These are phyloP conservation scores for Sarcocystis neurona DNA, from an alignment of 169 alveolate species.

Conservation along the genomic window DNA sequence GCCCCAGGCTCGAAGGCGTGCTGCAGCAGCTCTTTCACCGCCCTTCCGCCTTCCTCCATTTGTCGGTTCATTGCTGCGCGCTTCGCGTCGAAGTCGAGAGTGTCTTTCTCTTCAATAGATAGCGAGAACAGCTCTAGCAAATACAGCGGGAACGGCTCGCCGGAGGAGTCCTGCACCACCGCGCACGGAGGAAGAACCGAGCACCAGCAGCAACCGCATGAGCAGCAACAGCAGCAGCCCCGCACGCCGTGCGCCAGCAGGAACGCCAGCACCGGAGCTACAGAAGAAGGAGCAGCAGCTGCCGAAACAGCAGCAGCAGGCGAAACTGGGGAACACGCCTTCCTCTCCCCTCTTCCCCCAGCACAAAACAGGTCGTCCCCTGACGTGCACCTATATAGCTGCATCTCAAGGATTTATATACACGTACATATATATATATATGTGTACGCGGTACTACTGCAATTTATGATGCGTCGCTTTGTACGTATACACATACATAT, in stretches of 20 bases:
- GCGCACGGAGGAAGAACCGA: background rate
- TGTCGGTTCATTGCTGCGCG: slow-evolving; percentile 80
- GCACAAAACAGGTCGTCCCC: background rate
- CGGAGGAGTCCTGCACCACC: slow-evolving; percentile 71
- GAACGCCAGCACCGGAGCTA: background rate
- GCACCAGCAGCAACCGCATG: background rate
- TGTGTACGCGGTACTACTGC: background rate
- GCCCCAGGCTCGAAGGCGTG: slow-evolving; percentile 44
- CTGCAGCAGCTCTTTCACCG: slow-evolving; percentile 74
- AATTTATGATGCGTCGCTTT: background rate
- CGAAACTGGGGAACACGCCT: background rate
- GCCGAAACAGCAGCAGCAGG: background rate
- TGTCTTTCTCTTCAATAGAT: slow-evolving; percentile 82
- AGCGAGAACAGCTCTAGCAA: slow-evolving; percentile 82
- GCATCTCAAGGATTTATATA: background rate
- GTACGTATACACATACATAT: background rate
- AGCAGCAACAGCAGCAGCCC: background rate
- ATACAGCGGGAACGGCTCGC: slow-evolving; percentile 79
- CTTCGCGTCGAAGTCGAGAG: slow-evolving; percentile 76
- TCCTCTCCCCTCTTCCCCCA: too few relatives aligned
- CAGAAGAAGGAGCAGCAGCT: background rate
- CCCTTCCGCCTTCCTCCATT: slow-evolving; percentile 74
- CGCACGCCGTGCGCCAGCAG: background rate
- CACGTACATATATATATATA: background rate
- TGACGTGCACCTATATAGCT: background rate